A percentile compares a stretch with the other conserved stretches of the same genome.
Evolutionary conservation across 768 basidiomycete genomes (phyloP).

Genomic region (Panellus pusillus): DNA sequence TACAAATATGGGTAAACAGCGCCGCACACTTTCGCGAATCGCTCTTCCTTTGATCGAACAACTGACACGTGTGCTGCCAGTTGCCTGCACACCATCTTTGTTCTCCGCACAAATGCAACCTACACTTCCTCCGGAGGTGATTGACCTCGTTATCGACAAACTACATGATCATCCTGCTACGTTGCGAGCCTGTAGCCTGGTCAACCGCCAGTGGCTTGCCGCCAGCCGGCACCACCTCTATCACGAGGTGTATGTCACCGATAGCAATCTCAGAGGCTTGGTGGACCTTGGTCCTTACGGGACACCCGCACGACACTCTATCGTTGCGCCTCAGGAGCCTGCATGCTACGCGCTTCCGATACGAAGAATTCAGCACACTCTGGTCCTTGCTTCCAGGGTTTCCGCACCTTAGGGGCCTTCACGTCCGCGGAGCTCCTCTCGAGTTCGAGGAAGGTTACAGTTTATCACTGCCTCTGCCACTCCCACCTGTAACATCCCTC

Average conservation of each 20-base stretch:
- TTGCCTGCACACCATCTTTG: too few relatives aligned
- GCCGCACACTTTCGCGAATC: too few relatives aligned
- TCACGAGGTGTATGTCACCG: background rate
- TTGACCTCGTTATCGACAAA: constrained; percentile 10
- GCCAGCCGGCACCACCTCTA: constrained; percentile 11
- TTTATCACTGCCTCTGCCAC: background rate
- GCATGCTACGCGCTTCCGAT: background rate
- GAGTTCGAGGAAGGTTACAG: background rate
- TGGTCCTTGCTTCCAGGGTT: background rate
- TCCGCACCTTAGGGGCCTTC: background rate
- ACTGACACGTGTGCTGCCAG: too few relatives aligned
- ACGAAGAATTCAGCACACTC: background rate
- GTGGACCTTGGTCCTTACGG: background rate
- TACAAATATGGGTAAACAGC: too few relatives aligned
- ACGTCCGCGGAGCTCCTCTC: background rate
- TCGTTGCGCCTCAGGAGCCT: background rate
- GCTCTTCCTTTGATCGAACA: too few relatives aligned
- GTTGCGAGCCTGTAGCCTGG: constrained; percentile 2
- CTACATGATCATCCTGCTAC: background rate
- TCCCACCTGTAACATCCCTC: background rate
- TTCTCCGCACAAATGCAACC: background rate
- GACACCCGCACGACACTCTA: background rate
- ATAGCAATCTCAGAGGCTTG: background rate
- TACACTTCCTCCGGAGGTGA: constrained; percentile 6
- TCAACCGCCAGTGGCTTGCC: constrained; percentile 5